Conservation (phyloP, 148 eudicot genomes). For the Chenopodium album region DNA sequence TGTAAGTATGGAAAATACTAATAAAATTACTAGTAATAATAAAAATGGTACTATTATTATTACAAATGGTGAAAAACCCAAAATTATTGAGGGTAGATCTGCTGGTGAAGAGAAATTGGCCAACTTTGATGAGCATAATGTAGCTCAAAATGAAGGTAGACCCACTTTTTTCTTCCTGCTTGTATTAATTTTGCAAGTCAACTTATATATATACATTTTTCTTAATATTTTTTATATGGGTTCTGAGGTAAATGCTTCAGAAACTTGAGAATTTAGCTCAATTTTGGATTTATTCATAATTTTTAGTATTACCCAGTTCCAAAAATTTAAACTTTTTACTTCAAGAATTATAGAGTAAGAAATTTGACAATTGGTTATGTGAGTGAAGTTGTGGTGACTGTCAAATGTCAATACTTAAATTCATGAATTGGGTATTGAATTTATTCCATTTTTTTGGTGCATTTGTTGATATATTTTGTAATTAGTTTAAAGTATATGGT, state of each 20-base stretch:
- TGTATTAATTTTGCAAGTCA: neutral
- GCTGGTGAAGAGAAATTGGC: neutral
- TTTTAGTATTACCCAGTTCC: constrained; percentile 1
- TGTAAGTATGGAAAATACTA: neutral
- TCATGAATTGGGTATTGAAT: neutral
- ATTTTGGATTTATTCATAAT: constrained; percentile 6
- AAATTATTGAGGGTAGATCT: constrained; percentile 4
- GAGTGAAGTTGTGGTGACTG: constrained; percentile 12
- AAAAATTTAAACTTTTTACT: neutral
- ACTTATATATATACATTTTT: neutral
- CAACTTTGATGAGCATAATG: neutral
- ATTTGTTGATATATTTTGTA: neutral
- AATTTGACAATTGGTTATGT: neutral
- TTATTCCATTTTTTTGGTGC: neutral
- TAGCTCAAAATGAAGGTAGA: constrained; percentile 24
- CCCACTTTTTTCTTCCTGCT: neutral
- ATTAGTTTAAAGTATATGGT: neutral
- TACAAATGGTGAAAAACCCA: constrained; percentile 13
- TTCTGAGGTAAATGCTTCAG: neutral
- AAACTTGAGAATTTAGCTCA: neutral
- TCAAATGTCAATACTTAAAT: neutral
- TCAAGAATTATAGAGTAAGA: neutral
- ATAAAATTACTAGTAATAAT: neutral
- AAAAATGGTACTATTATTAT: neutral
- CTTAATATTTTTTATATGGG: neutral